Conservation (phyloP, 192 early-diverging fungal genomes). For the Coemansia sp. region DNA sequence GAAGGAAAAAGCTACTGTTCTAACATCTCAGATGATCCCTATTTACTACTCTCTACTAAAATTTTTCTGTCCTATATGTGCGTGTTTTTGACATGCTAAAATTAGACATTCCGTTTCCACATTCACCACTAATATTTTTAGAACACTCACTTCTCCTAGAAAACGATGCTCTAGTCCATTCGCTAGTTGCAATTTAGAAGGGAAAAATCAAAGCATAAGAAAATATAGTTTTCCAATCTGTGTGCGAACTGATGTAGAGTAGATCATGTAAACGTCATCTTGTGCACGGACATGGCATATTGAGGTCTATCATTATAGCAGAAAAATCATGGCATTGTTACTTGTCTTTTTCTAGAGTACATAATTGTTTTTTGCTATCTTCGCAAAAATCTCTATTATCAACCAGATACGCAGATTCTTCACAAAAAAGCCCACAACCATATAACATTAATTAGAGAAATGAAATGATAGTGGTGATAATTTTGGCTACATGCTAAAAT, state of each 20-base stretch:
- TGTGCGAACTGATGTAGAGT: not conserved
- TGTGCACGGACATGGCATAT: not conserved
- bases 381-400: too few relatives aligned
- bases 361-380: too few relatives aligned
- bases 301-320: too few relatives aligned
- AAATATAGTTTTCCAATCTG: not conserved
- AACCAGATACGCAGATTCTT: too few relatives aligned
- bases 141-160: not conserved
- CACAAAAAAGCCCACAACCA: too few relatives aligned
- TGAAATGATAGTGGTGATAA: too few relatives aligned
- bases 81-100: not conserved
- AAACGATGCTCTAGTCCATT: too few relatives aligned
- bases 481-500: too few relatives aligned
- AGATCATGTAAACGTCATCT: not conserved
- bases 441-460: too few relatives aligned
- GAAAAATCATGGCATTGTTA: too few relatives aligned
- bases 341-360: too few relatives aligned
- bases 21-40: constrained; percentile 2
- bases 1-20: not conserved
- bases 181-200: not conserved
- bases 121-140: not conserved
- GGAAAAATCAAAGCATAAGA: not conserved
- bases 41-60: not conserved
- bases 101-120: not conserved
- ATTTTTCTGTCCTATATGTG: not conserved